A percentile compares a stretch with the other conserved stretches of the same genome.
Evolutionary conservation across 2,329 filamentous ascomycete genomes (phyloP).

Genomic region (Diaporthe vexans): DNA sequence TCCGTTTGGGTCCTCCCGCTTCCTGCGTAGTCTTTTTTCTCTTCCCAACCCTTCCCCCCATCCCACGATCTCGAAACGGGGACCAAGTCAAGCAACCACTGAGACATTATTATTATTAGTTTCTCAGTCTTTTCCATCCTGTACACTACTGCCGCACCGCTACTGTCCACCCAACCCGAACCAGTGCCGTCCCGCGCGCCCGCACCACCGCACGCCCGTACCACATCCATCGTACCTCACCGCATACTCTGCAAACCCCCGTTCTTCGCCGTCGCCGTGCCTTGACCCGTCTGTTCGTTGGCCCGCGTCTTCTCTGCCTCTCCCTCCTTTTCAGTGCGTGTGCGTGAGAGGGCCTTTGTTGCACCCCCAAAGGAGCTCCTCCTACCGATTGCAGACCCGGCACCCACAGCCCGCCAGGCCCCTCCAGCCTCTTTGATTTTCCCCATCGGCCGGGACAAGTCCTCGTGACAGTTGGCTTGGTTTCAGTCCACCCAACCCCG

Average conservation of each 20-base stretch:
- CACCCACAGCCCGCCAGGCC: constrained; percentile 9
- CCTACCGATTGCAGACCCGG: constrained; percentile 18
- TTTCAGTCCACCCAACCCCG: constrained; percentile 29
- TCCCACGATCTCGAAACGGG: constrained; percentile 27
- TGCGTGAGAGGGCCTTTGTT: constrained; percentile 30
- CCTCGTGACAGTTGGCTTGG: constrained; percentile 36
- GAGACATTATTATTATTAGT: constrained; percentile 36
- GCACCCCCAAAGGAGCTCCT: not conserved
- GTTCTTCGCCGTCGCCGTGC: not conserved
- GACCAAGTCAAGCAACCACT: not conserved
- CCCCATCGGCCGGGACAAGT: constrained; percentile 8
- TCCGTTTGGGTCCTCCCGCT: constrained; percentile 23
- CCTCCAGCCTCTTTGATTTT: constrained; percentile 36
- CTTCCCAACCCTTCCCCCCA: not conserved
- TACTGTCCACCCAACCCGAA: not conserved
- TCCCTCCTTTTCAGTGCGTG: not conserved
- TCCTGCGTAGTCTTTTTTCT: constrained; percentile 32
- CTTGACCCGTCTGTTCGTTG: constrained; percentile 11
- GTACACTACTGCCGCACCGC: constrained; percentile 13
- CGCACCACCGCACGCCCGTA: constrained; percentile 10
- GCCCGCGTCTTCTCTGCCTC: not conserved
- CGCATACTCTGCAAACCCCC: constrained; percentile 26
- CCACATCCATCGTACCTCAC: constrained; percentile 31
- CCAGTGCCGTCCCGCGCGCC: constrained; percentile 27
- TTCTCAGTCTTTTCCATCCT: constrained; percentile 27